Conservation (phyloP, 1,284 basidiomycete species). For the Rhodotorula sp. region DNA sequence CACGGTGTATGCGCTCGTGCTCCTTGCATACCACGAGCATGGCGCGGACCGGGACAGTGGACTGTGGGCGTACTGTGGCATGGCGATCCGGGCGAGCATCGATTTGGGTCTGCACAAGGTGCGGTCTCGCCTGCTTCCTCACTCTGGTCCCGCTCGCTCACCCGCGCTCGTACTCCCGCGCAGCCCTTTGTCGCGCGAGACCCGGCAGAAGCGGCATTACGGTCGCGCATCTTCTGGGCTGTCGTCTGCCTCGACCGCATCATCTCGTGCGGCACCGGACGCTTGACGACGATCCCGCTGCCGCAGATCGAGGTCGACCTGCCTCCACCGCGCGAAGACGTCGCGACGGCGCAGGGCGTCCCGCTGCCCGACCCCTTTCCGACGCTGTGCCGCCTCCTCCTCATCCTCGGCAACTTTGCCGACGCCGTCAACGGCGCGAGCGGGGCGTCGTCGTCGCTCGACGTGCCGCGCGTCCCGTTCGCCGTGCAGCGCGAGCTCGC, state of each 20-base stretch:
- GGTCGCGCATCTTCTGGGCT: slow-evolving; percentile 26
- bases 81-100: slow-evolving; percentile 25
- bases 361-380: slow-evolving; percentile 26
- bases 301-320: slow-evolving; percentile 23
- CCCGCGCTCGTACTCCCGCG: background rate
- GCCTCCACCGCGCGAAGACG: background rate
- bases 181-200: slow-evolving; percentile 14
- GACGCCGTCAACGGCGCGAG: slow-evolving; percentile 25
- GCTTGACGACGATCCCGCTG: slow-evolving; percentile 23
- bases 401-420: slow-evolving; percentile 28
- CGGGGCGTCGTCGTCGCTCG: background rate
- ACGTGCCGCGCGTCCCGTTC: background rate
- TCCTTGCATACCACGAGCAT: slow-evolving; percentile 30
- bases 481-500: slow-evolving; percentile 19
- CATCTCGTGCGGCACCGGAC: slow-evolving; percentile 28
- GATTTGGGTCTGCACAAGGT: slow-evolving; percentile 32
- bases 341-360: slow-evolving; percentile 6
- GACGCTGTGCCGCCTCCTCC: slow-evolving; percentile 22
- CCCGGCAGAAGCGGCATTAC: slow-evolving; percentile 5
- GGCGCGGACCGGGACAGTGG: slow-evolving; percentile 24
- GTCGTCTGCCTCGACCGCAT: slow-evolving; percentile 29
- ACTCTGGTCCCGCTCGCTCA: background rate
- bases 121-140: background rate
- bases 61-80: slow-evolving; percentile 27
- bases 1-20: slow-evolving; percentile 22